Base-by-base conservation (phyloP, 2,329 filamentous ascomycete species). In the Neophaeococcomyces mojaviensis region DNA sequence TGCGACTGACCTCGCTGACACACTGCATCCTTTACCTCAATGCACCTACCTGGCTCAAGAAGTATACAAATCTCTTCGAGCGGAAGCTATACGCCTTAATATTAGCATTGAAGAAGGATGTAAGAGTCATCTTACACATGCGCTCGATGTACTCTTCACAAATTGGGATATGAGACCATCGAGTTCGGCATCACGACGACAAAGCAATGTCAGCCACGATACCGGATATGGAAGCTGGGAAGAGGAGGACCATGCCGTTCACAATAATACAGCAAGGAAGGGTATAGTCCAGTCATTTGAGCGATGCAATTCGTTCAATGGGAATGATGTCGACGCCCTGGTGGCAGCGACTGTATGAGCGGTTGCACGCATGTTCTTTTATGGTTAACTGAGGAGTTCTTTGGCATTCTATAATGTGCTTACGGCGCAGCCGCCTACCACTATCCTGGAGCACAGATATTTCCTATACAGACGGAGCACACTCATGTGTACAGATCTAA, bases 191-290 rank as follows among this genome's bases (percentile, higher is more conserved):
- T 36, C 46, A 15, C 46, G 55, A 41, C 44, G 62, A 4, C 55
- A 59, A 38, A 63, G 65, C 42, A 61, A 58, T 2, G 52, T 56
- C 24, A 68, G 65, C 49, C 62, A 62, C 39, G 65, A 68, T 50
- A 66, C 65, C 1, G 65, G 65, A 5, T 68, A 68, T 47, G 65
- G 58, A 12, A 68, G 64, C 45, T 51, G 49, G 30, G 54, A 53
- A 43, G 54, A 55, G 13, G 41, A 44, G 15, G 41, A 37, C 22
- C 19, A 16, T 16, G 24, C 10, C 24, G 10, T 6, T 28, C 24
- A 28, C 10, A 28, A 28, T 10, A 5, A 6, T 6, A 10, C 24
- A 10, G 10, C 24, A 5, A 10, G 10, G 10, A 28, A 28, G 10
- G 24, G 24, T 10, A 10, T 10, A 10, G 24, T 28, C 10, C 5